Evolutionary conservation across 2,329 filamentous ascomycete genomes (phyloP).

Genomic region (Aureobasidium sp.): DNA sequence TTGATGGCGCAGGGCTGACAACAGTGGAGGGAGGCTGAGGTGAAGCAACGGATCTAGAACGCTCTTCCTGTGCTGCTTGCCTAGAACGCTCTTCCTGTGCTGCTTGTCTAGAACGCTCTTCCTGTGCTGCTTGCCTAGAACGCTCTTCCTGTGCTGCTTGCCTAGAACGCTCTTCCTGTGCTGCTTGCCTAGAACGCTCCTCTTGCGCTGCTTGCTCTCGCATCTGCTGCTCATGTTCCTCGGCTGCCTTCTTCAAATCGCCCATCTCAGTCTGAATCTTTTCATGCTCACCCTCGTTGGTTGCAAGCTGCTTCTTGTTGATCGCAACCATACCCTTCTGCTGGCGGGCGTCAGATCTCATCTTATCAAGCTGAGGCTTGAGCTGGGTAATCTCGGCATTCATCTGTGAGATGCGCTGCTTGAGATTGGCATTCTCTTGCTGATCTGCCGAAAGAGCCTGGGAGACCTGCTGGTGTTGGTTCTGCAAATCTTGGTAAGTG

Average conservation of each 20-base stretch:
- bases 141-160: constrained; percentile 30
- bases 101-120: constrained; percentile 29
- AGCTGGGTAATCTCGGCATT: constrained; percentile 78
- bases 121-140: constrained; percentile 30
- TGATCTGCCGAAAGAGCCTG: constrained; percentile 75
- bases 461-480: constrained; percentile 68
- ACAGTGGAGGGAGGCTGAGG: constrained; percentile 38
- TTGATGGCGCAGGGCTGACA: constrained; percentile 59
- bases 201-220: constrained; percentile 30
- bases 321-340: constrained; percentile 95
- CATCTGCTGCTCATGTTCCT: constrained; percentile 32
- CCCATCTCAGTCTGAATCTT: constrained; percentile 75
- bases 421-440: constrained; percentile 75
- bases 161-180: constrained; percentile 20
- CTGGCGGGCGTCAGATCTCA: constrained; percentile 83
- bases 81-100: constrained; percentile 21
- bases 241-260: constrained; percentile 49
- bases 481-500: constrained; percentile 70
- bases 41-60: constrained; percentile 24
- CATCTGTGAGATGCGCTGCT: constrained; percentile 75
- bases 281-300: constrained; percentile 80
- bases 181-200: constrained; percentile 30
- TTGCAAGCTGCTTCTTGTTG: constrained; percentile 94
- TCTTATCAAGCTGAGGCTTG: constrained; percentile 86
- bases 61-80: constrained; percentile 32